Base-by-base conservation (phyloP, 257 asterid genomes). In the Solanum medicagineum region DNA sequence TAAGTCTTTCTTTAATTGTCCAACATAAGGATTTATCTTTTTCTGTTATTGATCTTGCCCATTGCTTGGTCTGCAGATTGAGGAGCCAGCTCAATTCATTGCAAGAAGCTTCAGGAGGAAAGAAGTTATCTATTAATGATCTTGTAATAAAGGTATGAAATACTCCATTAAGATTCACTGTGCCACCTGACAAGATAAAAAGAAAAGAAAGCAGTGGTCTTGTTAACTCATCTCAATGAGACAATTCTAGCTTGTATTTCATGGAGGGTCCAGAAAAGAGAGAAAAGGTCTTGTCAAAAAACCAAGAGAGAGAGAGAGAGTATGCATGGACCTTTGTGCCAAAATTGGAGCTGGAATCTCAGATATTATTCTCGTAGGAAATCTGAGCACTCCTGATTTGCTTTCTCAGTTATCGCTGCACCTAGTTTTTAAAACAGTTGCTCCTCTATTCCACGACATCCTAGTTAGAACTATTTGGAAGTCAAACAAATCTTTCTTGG, bases 31-130 rank as follows among this genome's bases (percentile, higher is more conserved):
- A 26, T 29, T 77, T 19, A 17, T 51, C 49, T 81, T 86, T 22
- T 89, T 29, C 59, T 83, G 86, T 81, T 66, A 84, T 85, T 66
- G 71, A 40, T 29, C 69, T 40, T 85, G 42, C 16, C 60, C 42
- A 53, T 71, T 86, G 53, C 62, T 82, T 70, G 80, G 24, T 85
- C 86, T 87, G 88, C 95, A 97, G 98, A 87, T 85, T 96, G 89
- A 98, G 98, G 47, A 74, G 94, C 88, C 87, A 86, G 87, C 95
- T 95, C 86, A 95, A 97, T 90, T 90, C 93, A 20, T 84, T 94
- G 88, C 98, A 92, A 89, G 99, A 97, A 90, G 98, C 97, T 90
- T 93, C 99, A 14, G 99, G 98, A 32, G 98, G 99, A 84, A 97
- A 97, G 91, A 91, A 93, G 90, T 91, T 97, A 81, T 97, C 99